Evolutionary conservation across 2,329 filamentous ascomycete genomes (phyloP).

Genomic region (Cladophialophora carrionii): DNA sequence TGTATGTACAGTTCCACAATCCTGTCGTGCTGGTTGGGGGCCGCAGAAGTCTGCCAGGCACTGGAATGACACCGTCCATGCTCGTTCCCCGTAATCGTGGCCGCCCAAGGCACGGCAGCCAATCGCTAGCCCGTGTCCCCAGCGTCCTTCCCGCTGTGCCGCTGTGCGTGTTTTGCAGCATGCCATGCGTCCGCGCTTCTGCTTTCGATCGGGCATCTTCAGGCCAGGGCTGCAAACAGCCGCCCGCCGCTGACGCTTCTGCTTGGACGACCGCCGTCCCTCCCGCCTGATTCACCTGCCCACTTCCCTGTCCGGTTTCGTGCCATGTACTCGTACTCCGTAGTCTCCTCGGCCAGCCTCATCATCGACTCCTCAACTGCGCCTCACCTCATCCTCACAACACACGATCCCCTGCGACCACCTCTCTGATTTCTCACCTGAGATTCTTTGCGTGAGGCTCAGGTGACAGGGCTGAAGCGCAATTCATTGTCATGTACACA

Average conservation of each 20-base stretch:
- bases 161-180: not conserved
- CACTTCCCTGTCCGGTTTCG: slow-evolving; percentile 9
- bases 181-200: not conserved
- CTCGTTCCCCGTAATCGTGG: not conserved
- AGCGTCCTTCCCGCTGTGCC: not conserved
- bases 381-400: slow-evolving; percentile 23
- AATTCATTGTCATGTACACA: slow-evolving; percentile 1
- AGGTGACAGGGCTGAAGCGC: not conserved
- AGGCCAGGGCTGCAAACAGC: slow-evolving; percentile 13
- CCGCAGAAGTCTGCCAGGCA: slow-evolving; percentile 2
- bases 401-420: not conserved
- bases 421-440: not conserved
- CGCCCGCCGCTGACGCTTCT: slow-evolving; percentile 6
- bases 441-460: not conserved
- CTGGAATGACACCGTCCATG: too few relatives aligned
- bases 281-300: slow-evolving; percentile 6
- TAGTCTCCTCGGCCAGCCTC: slow-evolving; percentile 23
- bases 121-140: not conserved
- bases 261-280: slow-evolving; percentile 3
- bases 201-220: slow-evolving; percentile 15
- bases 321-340: slow-evolving; percentile 6
- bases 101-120: not conserved
- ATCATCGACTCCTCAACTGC: slow-evolving; percentile 19
- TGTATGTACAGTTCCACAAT: not conserved
- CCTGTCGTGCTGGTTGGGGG: slow-evolving; percentile 6